These are phyloP conservation scores for Physcomitrium patens DNA, from an alignment of 225 moss, liverwort and hornwort genomes.

Conservation along the genomic window DNA sequence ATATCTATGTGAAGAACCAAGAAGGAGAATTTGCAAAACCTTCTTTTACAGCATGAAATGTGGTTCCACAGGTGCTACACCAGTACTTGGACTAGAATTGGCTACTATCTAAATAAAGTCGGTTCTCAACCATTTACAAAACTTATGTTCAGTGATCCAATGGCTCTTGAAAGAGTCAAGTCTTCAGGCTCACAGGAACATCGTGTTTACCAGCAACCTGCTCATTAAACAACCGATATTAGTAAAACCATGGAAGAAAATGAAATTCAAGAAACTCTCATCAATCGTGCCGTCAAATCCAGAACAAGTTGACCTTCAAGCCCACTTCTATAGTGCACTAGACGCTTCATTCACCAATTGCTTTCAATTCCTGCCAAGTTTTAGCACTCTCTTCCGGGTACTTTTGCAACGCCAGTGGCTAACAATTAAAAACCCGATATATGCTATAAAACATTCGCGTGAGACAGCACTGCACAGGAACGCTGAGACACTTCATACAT, in stretches of 20 bases:
- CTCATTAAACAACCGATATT: not conserved
- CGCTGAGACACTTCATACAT: not conserved
- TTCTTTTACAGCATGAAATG: not conserved
- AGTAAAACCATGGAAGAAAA: slow-evolving; percentile 26
- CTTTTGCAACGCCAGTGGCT: not conserved
- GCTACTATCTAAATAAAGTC: not conserved
- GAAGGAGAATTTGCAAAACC: slow-evolving; percentile 4
- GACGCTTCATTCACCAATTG: slow-evolving; percentile 19
- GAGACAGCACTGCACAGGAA: not conserved
- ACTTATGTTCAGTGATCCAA: not conserved
- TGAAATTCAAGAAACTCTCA: not conserved
- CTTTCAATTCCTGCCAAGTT: slow-evolving; percentile 12
- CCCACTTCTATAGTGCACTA: slow-evolving; percentile 30
- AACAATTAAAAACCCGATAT: not conserved
- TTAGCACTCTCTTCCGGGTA: not conserved
- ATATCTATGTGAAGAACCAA: not conserved
- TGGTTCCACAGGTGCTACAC: not conserved
- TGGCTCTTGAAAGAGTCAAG: slow-evolving; percentile 7
- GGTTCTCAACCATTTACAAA: not conserved
- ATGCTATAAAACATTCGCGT: not conserved
- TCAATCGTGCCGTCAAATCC: not conserved
- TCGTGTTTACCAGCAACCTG: not conserved
- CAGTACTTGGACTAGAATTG: not conserved
- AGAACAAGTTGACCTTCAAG: not conserved
- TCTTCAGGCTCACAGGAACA: slow-evolving; percentile 5